Evolutionary conservation across 768 basidiomycete species (phyloP).

Genomic region (Pisolithus albus): DNA sequence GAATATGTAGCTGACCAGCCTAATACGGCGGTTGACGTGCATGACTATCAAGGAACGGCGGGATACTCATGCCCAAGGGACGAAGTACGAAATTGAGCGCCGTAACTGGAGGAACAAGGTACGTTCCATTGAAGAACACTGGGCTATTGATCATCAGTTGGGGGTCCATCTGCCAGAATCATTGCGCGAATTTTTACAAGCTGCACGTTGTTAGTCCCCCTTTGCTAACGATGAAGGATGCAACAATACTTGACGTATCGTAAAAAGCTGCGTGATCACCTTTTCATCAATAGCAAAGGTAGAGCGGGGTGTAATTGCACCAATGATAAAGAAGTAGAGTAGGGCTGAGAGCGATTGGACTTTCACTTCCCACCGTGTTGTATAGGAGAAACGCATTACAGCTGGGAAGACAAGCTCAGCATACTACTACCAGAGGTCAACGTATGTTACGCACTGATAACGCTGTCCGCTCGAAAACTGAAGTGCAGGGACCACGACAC

Average conservation of each 20-base stretch:
- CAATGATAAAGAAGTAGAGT: slow-evolving; percentile 69
- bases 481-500: slow-evolving; percentile 57
- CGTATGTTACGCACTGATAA: slow-evolving; percentile 44
- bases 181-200: slow-evolving; percentile 8
- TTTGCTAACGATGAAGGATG: slow-evolving; percentile 7
- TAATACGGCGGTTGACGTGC: slow-evolving; percentile 4
- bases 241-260: slow-evolving; percentile 58
- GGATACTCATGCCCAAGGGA: slow-evolving; percentile 52
- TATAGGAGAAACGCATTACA: slow-evolving; percentile 13
- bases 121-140: slow-evolving; percentile 62
- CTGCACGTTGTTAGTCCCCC: slow-evolving; percentile 14
- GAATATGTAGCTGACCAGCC: slow-evolving; percentile 67
- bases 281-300: slow-evolving; percentile 54
- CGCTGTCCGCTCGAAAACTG: slow-evolving; percentile 51
- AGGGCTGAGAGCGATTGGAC: slow-evolving; percentile 38
- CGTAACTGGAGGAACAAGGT: slow-evolving; percentile 72
- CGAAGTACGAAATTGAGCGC: slow-evolving; percentile 79
- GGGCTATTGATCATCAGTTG: slow-evolving; percentile 28
- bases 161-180: background rate
- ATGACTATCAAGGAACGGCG: background rate
- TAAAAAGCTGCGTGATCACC: slow-evolving; percentile 54
- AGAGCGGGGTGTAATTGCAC: slow-evolving; percentile 61
- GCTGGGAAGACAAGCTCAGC: slow-evolving; percentile 12
- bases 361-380: background rate
- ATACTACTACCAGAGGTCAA: background rate